A percentile compares a stretch with the other conserved stretches of the same genome.
phyloP scores from a whole-genome alignment of 768 basidiomycete genomes.

The Lactifluus echinatus region DNA sequence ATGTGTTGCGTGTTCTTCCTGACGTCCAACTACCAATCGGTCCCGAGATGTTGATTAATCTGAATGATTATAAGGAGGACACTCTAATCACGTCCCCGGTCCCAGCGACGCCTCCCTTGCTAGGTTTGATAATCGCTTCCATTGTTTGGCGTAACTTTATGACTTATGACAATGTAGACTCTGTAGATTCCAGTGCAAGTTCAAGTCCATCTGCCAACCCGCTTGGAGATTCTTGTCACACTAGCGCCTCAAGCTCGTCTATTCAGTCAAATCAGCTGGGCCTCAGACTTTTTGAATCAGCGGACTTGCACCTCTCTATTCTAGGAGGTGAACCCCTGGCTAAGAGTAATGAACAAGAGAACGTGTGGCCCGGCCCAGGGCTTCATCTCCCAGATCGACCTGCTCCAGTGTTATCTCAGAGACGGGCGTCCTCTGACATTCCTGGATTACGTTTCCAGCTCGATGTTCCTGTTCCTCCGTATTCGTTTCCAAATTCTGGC shows the following conservation, averaged over 20 bases:
- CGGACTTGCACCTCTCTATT: slow-evolving; percentile 9
- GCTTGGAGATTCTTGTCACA: not conserved
- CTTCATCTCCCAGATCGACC: not conserved
- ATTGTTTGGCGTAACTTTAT: not conserved
- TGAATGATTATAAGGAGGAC: not conserved
- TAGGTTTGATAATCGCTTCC: slow-evolving; percentile 8
- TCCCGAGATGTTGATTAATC: slow-evolving; percentile 5
- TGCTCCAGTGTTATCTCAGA: slow-evolving; percentile 26
- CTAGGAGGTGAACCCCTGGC: not conserved
- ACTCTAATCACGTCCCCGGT: not conserved
- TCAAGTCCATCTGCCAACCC: slow-evolving; percentile 9
- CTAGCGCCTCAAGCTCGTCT: slow-evolving; percentile 5
- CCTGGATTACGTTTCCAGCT: slow-evolving; percentile 23
- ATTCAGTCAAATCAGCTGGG: slow-evolving; percentile 1
- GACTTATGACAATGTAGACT: not conserved
- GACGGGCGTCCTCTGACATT: slow-evolving; percentile 28
- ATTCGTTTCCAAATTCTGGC: slow-evolving; percentile 18
- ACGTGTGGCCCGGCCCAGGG: not conserved
- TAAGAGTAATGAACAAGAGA: slow-evolving; percentile 5
- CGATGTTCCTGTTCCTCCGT: slow-evolving; percentile 19
- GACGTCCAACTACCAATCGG: not conserved
- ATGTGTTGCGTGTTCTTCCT: slow-evolving; percentile 8
- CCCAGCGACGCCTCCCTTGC: slow-evolving; percentile 10
- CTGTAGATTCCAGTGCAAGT: slow-evolving; percentile 9
- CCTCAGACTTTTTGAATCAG: not conserved